These are phyloP conservation scores for Karstenula rhodostoma DNA, from an alignment of 2,329 filamentous ascomycete species.

Conservation along the genomic window DNA sequence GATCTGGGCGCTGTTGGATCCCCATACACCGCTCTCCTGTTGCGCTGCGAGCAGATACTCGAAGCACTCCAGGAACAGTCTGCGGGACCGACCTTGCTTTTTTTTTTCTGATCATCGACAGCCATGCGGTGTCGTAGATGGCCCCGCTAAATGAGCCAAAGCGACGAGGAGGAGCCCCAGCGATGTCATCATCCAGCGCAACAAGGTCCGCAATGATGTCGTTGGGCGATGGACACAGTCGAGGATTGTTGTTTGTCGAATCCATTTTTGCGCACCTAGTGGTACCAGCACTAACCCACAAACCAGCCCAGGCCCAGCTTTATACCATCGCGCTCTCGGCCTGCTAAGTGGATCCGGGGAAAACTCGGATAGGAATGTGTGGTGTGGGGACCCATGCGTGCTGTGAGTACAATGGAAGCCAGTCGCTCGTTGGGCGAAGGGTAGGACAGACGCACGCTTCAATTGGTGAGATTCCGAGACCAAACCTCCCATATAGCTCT, in stretches of 20 bases:
- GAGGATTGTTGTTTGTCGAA: slow-evolving; percentile 1
- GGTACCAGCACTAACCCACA: neutral
- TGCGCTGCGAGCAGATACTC: slow-evolving; percentile 18
- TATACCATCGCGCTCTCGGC: neutral
- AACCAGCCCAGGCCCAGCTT: neutral
- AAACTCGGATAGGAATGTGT: neutral
- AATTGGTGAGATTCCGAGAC: neutral
- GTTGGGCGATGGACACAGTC: slow-evolving; percentile 8
- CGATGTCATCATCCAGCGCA: neutral
- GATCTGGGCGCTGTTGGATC: slow-evolving; percentile 30
- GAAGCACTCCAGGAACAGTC: slow-evolving; percentile 19
- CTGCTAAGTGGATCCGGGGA: neutral
- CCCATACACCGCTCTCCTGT: slow-evolving; percentile 32
- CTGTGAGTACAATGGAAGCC: neutral
- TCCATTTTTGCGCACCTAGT: slow-evolving; percentile 10
- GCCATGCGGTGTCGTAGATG: slow-evolving; percentile 27
- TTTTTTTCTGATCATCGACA: slow-evolving; percentile 22
- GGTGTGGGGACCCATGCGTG: neutral
- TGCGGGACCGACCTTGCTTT: neutral
- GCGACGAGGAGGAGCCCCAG: too few species aligned
- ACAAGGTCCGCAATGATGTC: slow-evolving; percentile 13
- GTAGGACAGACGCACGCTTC: neutral
- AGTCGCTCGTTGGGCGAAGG: neutral
- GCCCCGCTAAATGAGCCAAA: slow-evolving; percentile 16
- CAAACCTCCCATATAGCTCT: neutral